Conservation (phyloP, 176 grass and related monocot species). For the Alopecurus myosuroides region DNA sequence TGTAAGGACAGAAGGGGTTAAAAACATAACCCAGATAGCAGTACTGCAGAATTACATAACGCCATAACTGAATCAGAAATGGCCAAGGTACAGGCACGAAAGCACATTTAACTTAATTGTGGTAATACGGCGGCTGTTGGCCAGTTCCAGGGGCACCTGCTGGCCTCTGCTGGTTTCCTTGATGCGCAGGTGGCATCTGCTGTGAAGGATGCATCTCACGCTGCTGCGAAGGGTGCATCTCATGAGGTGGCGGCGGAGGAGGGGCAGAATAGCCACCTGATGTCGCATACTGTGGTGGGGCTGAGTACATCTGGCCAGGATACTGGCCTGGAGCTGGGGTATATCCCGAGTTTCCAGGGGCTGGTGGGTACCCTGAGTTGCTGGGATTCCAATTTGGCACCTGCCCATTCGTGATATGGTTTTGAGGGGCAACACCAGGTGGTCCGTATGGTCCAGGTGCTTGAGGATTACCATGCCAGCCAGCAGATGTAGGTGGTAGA, state of each 20-base stretch:
- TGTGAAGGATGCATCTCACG: conserved; percentile 35
- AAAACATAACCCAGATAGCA: not conserved
- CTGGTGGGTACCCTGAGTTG: conserved; percentile 39
- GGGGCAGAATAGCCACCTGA: conserved; percentile 28
- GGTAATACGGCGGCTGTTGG: conserved; percentile 46
- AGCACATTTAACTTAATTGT: conserved; percentile 25
- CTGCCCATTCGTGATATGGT: conserved; percentile 10
- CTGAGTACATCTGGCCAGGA: conserved; percentile 50
- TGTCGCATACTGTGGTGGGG: not conserved
- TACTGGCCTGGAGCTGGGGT: conserved; percentile 39
- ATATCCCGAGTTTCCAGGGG: conserved; percentile 41
- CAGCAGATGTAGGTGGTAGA: conserved; percentile 23
- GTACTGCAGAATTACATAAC: conserved; percentile 5
- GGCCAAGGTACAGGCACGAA: not conserved
- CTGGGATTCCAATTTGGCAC: conserved; percentile 49
- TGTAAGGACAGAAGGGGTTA: not conserved
- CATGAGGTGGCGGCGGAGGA: conserved; percentile 17
- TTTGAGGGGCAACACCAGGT: conserved; percentile 28
- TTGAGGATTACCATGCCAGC: conserved; percentile 59
- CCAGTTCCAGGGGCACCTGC: conserved; percentile 29
- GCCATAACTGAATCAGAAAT: not conserved
- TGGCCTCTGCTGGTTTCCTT: conserved; percentile 40
- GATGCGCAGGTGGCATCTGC: conserved; percentile 28
- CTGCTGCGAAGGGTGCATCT: conserved; percentile 40
- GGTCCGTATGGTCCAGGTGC: conserved; percentile 36